Evolutionary conservation across 768 basidiomycete genomes (phyloP).

Genomic region (Sporobolomyces roseus): DNA sequence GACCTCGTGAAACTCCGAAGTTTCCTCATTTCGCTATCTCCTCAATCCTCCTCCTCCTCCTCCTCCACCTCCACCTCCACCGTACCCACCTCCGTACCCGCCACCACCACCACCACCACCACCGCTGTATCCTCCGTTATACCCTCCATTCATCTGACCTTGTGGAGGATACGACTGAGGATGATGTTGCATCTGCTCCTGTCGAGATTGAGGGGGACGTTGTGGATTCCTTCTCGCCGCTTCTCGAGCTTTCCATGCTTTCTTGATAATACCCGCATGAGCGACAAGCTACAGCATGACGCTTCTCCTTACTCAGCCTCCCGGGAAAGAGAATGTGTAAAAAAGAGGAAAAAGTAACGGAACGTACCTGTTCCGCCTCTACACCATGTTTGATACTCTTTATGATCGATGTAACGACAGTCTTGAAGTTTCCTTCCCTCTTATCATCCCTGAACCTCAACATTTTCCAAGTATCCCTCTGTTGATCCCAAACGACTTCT

Average conservation of each 20-base stretch:
- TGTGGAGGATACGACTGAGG: neutral
- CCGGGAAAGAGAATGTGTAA: too few species aligned
- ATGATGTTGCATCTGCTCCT: neutral
- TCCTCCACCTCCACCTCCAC: slow-evolving; percentile 7
- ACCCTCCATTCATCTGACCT: neutral
- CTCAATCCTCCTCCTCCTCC: slow-evolving; percentile 7
- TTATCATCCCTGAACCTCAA: slow-evolving; percentile 95
- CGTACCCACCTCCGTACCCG: neutral
- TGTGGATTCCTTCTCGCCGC: neutral
- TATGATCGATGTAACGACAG: slow-evolving; percentile 80
- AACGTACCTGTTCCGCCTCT: slow-evolving; percentile 72
- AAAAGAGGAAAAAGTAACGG: neutral
- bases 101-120: neutral
- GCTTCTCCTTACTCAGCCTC: too few species aligned
- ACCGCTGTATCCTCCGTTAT: neutral
- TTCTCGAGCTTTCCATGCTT: slow-evolving; percentile 36
- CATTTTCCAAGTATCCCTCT: slow-evolving; percentile 67
- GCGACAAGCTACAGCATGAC: slow-evolving; percentile 25
- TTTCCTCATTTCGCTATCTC: neutral
- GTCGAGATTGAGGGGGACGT: too few species aligned
- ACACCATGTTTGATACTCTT: slow-evolving; percentile 90
- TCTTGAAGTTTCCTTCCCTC: slow-evolving; percentile 79
- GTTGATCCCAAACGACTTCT: slow-evolving; percentile 85
- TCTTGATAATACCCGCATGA: slow-evolving; percentile 28
- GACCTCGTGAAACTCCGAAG: too few species aligned